These are phyloP conservation scores for Salix caprea DNA, from an alignment of 345 rosid genomes.

Conservation along the genomic window DNA sequence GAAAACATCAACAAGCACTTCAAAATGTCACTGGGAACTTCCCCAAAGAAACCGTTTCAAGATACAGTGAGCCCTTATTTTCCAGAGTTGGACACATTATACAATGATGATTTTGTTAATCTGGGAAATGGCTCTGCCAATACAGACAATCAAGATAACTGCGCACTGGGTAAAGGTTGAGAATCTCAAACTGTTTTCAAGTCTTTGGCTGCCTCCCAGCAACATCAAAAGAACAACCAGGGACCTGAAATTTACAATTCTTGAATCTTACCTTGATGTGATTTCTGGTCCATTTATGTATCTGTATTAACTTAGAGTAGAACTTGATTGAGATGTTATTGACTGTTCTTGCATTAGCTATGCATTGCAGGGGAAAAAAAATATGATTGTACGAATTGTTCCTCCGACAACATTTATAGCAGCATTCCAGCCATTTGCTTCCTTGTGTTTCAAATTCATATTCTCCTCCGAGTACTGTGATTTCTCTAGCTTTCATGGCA, in stretches of 20 bases:
- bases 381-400: not conserved
- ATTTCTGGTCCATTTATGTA: not conserved
- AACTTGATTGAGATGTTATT: not conserved
- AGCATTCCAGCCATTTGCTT: not conserved
- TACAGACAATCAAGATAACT: constrained; percentile 1
- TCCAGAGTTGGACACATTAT: constrained; percentile 41
- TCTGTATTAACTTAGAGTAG: not conserved
- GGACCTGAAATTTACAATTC: not conserved
- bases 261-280: not conserved
- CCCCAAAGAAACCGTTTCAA: constrained; percentile 38
- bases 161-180: not conserved
- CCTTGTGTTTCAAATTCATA: no score
- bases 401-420: not conserved
- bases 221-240: not conserved
- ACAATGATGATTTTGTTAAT: constrained; percentile 34
- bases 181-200: not conserved
- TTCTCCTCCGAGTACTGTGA: no score
- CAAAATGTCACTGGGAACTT: constrained; percentile 42
- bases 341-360: not conserved
- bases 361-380: not conserved
- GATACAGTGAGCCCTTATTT: constrained; percentile 49
- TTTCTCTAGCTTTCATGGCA: no score
- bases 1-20: constrained; percentile 75
- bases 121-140: constrained; percentile 12
- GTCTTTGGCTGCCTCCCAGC: not conserved